phyloP scores from a whole-genome alignment of 768 basidiomycete species.

The Erythrobasidium yunnanense region DNA sequence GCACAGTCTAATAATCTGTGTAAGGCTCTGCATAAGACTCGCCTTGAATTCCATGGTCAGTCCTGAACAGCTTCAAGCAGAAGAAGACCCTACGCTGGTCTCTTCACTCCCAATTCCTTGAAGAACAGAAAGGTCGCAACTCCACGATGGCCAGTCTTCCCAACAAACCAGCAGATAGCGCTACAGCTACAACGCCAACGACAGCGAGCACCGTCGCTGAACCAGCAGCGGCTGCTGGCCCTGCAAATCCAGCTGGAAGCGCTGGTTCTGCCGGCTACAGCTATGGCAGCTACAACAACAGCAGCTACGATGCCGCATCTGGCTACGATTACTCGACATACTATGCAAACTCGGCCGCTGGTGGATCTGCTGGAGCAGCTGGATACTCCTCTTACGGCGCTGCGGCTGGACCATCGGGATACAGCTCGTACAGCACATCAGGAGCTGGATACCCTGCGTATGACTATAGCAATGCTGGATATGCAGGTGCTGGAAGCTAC shows the following conservation, averaged over 20 bases:
- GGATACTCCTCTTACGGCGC: neutral
- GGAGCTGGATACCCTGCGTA: slow-evolving; percentile 11
- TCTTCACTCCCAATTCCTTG: too few relatives aligned
- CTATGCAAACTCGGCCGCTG: neutral
- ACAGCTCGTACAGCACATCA: too few relatives aligned
- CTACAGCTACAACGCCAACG: neutral
- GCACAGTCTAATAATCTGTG: too few relatives aligned
- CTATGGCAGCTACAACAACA: neutral
- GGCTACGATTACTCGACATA: slow-evolving; percentile 2
- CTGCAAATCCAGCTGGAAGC: neutral
- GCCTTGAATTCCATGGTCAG: neutral
- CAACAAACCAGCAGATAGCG: neutral
- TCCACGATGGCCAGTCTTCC: neutral
- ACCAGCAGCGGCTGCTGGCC: neutral
- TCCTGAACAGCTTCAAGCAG: neutral
- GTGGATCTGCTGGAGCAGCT: neutral
- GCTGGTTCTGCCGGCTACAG: neutral
- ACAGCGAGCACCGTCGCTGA: neutral
- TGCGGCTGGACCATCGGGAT: neutral
- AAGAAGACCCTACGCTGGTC: too few relatives aligned
- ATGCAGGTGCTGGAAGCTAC: neutral
- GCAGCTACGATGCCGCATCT: neutral
- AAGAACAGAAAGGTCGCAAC: neutral
- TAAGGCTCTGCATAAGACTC: too few relatives aligned
- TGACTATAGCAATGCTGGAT: neutral